phyloP scores from a whole-genome alignment of 2,329 filamentous ascomycete genomes.

The Diaporthe sp. region DNA sequence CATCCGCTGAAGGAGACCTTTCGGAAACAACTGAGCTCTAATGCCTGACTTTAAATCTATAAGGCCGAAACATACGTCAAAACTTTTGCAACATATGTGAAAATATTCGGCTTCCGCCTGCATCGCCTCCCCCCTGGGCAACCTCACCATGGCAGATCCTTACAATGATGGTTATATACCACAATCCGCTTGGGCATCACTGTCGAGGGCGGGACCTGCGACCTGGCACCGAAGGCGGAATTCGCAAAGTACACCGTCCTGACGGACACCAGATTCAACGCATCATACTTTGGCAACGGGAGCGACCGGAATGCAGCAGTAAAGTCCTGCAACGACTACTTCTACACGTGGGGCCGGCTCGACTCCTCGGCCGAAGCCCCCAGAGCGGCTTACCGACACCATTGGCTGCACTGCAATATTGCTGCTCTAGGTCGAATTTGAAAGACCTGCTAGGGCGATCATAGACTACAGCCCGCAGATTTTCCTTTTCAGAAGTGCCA shows the following conservation, averaged over 20 bases:
- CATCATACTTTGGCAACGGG: conserved; percentile 45
- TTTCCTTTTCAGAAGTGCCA: neutral
- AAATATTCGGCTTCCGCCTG: too few species aligned
- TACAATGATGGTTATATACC: neutral
- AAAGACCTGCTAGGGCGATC: neutral
- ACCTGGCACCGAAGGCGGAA: neutral
- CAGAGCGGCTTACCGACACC: conserved; percentile 35
- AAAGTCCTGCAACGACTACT: conserved; percentile 46
- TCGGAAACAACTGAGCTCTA: too few species aligned
- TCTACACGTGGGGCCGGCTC: conserved; percentile 54
- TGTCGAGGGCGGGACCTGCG: neutral
- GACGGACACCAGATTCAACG: conserved; percentile 8
- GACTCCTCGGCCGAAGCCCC: conserved; percentile 33
- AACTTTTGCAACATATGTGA: too few species aligned
- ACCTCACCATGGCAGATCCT: neutral
- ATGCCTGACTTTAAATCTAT: too few species aligned
- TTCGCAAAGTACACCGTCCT: neutral
- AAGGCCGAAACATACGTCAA: too few species aligned
- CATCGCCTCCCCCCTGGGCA: neutral
- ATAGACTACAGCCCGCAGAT: neutral
- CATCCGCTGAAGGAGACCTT: too few species aligned
- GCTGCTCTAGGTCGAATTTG: neutral
- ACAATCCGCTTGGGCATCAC: neutral
- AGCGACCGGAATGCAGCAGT: neutral
- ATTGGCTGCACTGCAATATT: too few species aligned